Evolutionary conservation across 2,329 filamentous ascomycete genomes (phyloP).

Genomic region (Pestalotiopsis sp.): DNA sequence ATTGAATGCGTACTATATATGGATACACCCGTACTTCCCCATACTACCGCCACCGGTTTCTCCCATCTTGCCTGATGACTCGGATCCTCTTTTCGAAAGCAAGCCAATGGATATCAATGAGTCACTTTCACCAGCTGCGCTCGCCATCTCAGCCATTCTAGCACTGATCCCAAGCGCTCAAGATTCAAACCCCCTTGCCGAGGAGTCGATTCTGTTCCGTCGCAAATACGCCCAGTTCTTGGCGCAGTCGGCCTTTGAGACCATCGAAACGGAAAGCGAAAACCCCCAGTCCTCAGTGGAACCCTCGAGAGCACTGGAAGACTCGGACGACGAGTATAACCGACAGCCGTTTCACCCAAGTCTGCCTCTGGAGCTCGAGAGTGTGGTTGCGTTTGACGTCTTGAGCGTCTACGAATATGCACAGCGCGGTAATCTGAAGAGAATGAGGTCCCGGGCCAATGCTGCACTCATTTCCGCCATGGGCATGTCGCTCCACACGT

Average conservation of each 20-base stretch:
- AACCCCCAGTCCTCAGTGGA: slow-evolving; percentile 46
- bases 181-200: slow-evolving; percentile 35
- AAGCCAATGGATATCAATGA: slow-evolving; percentile 38
- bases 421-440: slow-evolving; percentile 54
- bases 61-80: slow-evolving; percentile 33
- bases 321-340: slow-evolving; percentile 31
- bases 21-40: slow-evolving; percentile 53
- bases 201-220: slow-evolving; percentile 44
- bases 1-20: slow-evolving; percentile 54
- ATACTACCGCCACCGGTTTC: slow-evolving; percentile 47
- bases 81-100: slow-evolving; percentile 36
- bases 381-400: slow-evolving; percentile 48
- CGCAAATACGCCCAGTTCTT: slow-evolving; percentile 51
- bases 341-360: slow-evolving; percentile 45
- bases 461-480: slow-evolving; percentile 50
- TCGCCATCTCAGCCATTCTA: slow-evolving; percentile 51
- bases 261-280: slow-evolving; percentile 51
- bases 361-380: slow-evolving; percentile 48
- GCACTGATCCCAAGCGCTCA: slow-evolving; percentile 49
- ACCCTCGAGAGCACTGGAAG: slow-evolving; percentile 46
- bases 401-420: slow-evolving; percentile 56
- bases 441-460: slow-evolving; percentile 51
- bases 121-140: slow-evolving; percentile 44
- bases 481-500: slow-evolving; percentile 44
- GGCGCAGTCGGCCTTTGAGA: slow-evolving; percentile 49